A percentile compares a stretch with the other conserved stretches of the same genome.
Conservation (phyloP, 345 rosid genomes). For the Litchi chinensis region DNA sequence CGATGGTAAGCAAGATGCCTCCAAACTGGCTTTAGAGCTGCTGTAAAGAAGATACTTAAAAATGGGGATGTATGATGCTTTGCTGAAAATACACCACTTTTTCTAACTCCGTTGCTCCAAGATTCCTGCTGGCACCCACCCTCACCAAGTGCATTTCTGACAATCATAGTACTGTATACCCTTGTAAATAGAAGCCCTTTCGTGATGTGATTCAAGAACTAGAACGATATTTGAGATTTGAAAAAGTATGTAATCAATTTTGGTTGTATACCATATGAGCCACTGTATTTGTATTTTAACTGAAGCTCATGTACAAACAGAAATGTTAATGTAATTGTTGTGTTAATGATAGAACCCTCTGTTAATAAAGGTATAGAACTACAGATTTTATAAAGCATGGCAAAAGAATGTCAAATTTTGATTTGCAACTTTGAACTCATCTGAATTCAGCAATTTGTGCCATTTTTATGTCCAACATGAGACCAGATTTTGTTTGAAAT, state of each 20-base stretch:
- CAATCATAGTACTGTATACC: slow-evolving; percentile 19
- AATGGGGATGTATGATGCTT: neutral
- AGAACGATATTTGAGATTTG: slow-evolving; percentile 10
- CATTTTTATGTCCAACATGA: too few relatives aligned
- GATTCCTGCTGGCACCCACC: neutral
- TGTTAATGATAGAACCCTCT: neutral
- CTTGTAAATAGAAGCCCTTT: slow-evolving; percentile 37
- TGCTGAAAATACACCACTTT: neutral
- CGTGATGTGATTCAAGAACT: slow-evolving; percentile 18
- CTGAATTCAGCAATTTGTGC: too few relatives aligned
- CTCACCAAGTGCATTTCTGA: slow-evolving; percentile 7
- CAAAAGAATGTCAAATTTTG: neutral
- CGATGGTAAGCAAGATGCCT: slow-evolving; percentile 52
- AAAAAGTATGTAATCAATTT: slow-evolving; percentile 16
- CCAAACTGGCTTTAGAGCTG: slow-evolving; percentile 58
- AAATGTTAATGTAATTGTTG: neutral
- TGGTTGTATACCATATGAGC: slow-evolving; percentile 7
- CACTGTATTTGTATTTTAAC: slow-evolving; percentile 6
- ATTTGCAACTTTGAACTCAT: neutral
- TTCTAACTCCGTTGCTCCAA: slow-evolving; percentile 16
- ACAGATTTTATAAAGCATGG: neutral
- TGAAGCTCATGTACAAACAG: neutral
- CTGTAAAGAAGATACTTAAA: slow-evolving; percentile 1
- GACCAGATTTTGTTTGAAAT: neutral
- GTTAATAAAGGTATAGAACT: neutral